A percentile compares a stretch with the other conserved stretches of the same genome.
Evolutionary conservation across 2,329 filamentous ascomycete species (phyloP).

Genomic region (Curvularia lunata): DNA sequence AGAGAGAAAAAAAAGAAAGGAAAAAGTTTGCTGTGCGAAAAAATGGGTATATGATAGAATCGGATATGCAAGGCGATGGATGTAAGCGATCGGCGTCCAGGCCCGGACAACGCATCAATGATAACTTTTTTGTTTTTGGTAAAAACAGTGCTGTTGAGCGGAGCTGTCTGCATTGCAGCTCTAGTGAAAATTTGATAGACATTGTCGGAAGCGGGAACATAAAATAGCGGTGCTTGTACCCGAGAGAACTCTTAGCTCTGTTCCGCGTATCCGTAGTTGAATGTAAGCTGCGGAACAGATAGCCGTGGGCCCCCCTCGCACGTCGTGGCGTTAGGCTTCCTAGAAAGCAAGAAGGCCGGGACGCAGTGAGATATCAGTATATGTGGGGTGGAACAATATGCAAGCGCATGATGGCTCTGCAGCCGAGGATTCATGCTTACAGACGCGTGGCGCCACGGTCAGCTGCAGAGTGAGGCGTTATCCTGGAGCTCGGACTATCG

Average conservation of each 20-base stretch:
- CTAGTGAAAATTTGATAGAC: slow-evolving; percentile 6
- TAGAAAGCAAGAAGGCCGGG: slow-evolving; percentile 15
- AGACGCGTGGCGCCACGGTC: slow-evolving; percentile 32
- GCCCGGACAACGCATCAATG: background rate
- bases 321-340: slow-evolving; percentile 14
- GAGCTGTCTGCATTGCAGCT: slow-evolving; percentile 3
- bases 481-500: slow-evolving; percentile 27
- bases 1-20: slow-evolving; percentile 4
- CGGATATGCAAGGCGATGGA: slow-evolving; percentile 13
- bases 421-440: slow-evolving; percentile 20
- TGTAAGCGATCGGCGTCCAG: slow-evolving; percentile 2
- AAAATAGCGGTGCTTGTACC: slow-evolving; percentile 10
- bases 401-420: slow-evolving; percentile 28
- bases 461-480: slow-evolving; percentile 27
- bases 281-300: slow-evolving; percentile 15
- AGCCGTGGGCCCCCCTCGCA: slow-evolving; percentile 17
- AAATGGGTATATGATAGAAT: slow-evolving; percentile 36
- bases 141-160: slow-evolving; percentile 15
- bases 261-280: slow-evolving; percentile 14
- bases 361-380: slow-evolving; percentile 23
- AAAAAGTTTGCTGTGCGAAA: slow-evolving; percentile 12
- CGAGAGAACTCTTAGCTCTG: slow-evolving; percentile 11
- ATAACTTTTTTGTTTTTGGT: slow-evolving; percentile 19
- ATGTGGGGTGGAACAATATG: slow-evolving; percentile 28
- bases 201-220: slow-evolving; percentile 9